Conservation (phyloP, 371 early-diverging fungal genomes). For the Dichotomocladium elegans region DNA sequence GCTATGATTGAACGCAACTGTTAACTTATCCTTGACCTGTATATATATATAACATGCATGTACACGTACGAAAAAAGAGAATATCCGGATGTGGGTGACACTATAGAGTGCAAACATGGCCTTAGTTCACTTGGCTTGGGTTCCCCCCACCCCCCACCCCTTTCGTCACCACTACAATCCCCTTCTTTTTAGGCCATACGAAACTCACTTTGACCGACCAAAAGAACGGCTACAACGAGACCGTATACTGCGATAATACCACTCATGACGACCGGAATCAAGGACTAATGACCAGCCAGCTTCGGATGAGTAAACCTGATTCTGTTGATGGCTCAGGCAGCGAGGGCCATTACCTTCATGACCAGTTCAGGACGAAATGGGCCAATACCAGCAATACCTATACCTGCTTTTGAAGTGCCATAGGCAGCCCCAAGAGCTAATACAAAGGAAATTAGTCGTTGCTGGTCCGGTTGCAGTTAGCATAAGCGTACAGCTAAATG, state of each 20-base stretch:
- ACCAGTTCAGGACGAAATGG: constrained; percentile 85
- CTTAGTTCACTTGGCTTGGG: no score
- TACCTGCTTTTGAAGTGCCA: constrained; percentile 90
- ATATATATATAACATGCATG: no score
- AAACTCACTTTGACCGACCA: constrained; percentile 74
- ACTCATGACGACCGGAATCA: constrained; percentile 91
- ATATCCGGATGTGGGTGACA: constrained; percentile 50
- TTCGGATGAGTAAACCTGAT: no score
- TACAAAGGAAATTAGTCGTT: no score
- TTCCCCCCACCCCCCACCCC: no score
- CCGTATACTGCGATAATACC: constrained; percentile 95
- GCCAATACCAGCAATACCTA: constrained; percentile 87
- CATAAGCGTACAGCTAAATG: constrained; percentile 87
- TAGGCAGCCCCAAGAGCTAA: constrained; percentile 91
- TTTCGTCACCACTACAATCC: no score
- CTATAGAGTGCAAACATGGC: no score
- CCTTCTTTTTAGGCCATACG: background rate
- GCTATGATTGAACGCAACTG: no score
- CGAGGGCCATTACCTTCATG: constrained; percentile 64
- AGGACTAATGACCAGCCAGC: no score
- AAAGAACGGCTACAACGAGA: constrained; percentile 82
- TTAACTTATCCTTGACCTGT: no score
- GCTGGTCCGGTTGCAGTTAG: no score
- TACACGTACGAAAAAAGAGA: constrained; percentile 43
- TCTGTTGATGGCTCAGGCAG: no score